A percentile compares a stretch with the other conserved stretches of the same genome.
Evolutionary conservation across 2,329 filamentous ascomycete species (phyloP).

Genomic region (Diplodia mutila): DNA sequence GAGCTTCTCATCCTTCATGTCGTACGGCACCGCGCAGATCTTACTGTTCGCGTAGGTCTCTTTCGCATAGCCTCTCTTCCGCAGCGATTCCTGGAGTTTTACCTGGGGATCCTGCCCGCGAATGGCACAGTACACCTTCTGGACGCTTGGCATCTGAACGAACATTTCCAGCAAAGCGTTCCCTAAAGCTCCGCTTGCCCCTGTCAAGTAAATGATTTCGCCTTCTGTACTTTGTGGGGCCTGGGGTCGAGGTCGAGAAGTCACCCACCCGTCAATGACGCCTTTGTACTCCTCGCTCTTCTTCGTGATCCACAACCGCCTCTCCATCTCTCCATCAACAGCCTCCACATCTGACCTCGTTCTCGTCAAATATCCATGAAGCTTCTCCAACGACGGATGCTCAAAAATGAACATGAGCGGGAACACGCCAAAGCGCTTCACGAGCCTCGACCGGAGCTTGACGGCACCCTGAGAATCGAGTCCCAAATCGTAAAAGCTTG

Average conservation of each 20-base stretch:
- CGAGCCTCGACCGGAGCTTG: constrained; percentile 32
- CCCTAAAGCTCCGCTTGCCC: constrained; percentile 25
- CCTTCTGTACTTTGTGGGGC: neutral
- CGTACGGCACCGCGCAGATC: neutral
- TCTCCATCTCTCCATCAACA: neutral
- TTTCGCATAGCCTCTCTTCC: constrained; percentile 18
- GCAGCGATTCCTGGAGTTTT: constrained; percentile 32
- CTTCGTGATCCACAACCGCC: neutral
- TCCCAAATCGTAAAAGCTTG: constrained; percentile 26
- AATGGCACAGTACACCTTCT: constrained; percentile 24
- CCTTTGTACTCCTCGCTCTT: neutral
- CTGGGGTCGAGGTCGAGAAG: neutral
- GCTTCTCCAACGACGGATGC: constrained; percentile 33
- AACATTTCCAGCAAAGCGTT: constrained; percentile 27
- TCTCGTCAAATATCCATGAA: constrained; percentile 21
- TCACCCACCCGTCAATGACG: neutral
- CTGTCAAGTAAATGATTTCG: constrained; percentile 26
- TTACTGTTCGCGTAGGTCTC: constrained; percentile 30
- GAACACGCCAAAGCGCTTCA: constrained; percentile 32
- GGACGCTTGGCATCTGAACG: neutral
- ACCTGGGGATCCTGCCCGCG: constrained; percentile 28
- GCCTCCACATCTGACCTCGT: neutral
- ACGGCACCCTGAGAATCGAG: constrained; percentile 30
- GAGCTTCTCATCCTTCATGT: constrained; percentile 24
- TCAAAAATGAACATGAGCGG: constrained; percentile 37